A percentile compares a stretch with the other conserved stretches of the same genome.
Conservation (phyloP, 331 rosid species). For the Telfairia occidentalis region DNA sequence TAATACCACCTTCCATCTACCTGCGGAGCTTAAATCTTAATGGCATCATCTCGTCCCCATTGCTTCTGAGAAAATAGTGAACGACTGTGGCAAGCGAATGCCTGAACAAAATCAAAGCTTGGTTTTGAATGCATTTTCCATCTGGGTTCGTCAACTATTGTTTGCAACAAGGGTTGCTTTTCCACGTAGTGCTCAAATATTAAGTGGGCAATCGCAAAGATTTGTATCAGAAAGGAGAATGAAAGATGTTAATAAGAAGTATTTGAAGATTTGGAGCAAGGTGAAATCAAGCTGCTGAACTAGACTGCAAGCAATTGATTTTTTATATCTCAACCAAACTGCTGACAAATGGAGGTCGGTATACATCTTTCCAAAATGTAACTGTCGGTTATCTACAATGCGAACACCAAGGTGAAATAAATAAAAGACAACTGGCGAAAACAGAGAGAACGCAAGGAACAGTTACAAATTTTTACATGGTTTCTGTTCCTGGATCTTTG, state of each 20-base stretch:
- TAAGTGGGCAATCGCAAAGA: not conserved
- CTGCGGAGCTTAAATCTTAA: not conserved
- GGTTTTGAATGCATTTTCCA: not conserved
- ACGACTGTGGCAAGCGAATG: not conserved
- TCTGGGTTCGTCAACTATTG: slow-evolving; percentile 2
- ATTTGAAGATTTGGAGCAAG: not conserved
- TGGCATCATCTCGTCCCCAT: not conserved
- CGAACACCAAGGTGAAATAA: not conserved
- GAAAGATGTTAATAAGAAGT: not conserved
- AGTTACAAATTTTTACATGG: not conserved
- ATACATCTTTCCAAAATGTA: not conserved
- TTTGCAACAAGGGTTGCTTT: not conserved
- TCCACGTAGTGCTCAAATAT: not conserved
- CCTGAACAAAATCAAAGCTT: not conserved
- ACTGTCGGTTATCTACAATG: slow-evolving; percentile 7
- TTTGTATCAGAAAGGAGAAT: not conserved
- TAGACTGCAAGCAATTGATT: not conserved
- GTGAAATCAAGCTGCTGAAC: not conserved
- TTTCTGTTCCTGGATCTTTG: slow-evolving; percentile 9
- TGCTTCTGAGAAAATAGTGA: not conserved
- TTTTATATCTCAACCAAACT: slow-evolving; percentile 1
- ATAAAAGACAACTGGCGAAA: not conserved
- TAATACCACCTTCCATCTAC: not conserved
- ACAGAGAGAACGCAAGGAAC: slow-evolving; percentile 7
- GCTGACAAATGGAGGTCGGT: not conserved